These are phyloP conservation scores for Musa balbisiana DNA, from an alignment of 202 grass and related monocot genomes.

Conservation along the genomic window DNA sequence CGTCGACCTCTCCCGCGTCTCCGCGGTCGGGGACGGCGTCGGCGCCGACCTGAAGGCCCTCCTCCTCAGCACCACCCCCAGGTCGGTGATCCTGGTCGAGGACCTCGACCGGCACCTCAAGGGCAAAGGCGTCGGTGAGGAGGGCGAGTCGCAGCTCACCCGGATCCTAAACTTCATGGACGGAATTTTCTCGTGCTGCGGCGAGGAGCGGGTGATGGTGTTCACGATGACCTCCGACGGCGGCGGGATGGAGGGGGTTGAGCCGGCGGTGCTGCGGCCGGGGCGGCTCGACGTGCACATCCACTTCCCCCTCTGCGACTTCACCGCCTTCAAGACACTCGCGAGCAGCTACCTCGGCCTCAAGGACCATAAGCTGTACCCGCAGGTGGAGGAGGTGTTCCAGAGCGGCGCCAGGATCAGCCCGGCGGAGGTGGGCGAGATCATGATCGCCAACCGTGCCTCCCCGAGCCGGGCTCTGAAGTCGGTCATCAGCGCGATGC, in stretches of 20 bases:
- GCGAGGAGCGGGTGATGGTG: constrained; percentile 63
- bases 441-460: constrained; percentile 69
- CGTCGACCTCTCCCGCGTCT: constrained; percentile 54
- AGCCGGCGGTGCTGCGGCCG: constrained; percentile 44
- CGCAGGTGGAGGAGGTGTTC: constrained; percentile 81
- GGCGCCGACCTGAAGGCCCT: constrained; percentile 49
- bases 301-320: constrained; percentile 83
- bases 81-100: constrained; percentile 87
- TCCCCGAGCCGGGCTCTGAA: constrained; percentile 77
- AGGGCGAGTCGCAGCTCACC: constrained; percentile 32
- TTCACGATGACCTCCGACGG: constrained; percentile 46
- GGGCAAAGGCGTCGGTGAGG: constrained; percentile 17
- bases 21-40: constrained; percentile 12
- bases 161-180: constrained; percentile 76
- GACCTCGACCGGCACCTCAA: constrained; percentile 82
- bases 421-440: constrained; percentile 86
- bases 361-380: constrained; percentile 79
- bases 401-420: constrained; percentile 50
- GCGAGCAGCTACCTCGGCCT: constrained; percentile 74
- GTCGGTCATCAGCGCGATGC: constrained; percentile 54
- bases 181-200: constrained; percentile 57
- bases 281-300: constrained; percentile 73
- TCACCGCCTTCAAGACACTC: constrained; percentile 69
- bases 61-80: constrained; percentile 57
- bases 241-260: constrained; percentile 31